A percentile compares a stretch with the other conserved stretches of the same genome.
Conservation (phyloP, 2,329 filamentous ascomycete genomes). For the Claviceps paspali region DNA sequence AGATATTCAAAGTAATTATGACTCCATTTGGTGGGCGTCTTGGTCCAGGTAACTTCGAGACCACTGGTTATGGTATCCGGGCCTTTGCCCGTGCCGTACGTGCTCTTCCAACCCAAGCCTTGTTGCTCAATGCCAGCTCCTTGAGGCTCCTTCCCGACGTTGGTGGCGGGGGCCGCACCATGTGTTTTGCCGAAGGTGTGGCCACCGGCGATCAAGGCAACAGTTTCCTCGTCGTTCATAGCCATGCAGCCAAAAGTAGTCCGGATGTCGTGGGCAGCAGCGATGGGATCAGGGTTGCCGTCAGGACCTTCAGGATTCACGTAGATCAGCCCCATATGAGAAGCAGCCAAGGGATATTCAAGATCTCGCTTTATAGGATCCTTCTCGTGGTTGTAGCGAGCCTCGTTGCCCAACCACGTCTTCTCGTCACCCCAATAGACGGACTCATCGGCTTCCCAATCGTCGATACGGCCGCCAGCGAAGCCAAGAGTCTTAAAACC, state of each 20-base stretch:
- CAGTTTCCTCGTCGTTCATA: conserved; percentile 73
- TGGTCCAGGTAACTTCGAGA: conserved; percentile 68
- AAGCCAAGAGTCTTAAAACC: conserved; percentile 62
- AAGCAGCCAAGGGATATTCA: conserved; percentile 51
- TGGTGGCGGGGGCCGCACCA: conserved; percentile 48
- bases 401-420: conserved; percentile 61
- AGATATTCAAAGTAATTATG: conserved; percentile 62
- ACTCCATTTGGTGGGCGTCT: conserved; percentile 61
- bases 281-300: conserved; percentile 52
- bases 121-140: conserved; percentile 48
- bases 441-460: conserved; percentile 61
- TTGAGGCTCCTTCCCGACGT: conserved; percentile 54
- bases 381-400: conserved; percentile 43
- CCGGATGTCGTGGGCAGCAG: conserved; percentile 57
- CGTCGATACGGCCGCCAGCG: conserved; percentile 55
- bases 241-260: conserved; percentile 65
- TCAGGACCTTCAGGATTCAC: conserved; percentile 70
- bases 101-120: conserved; percentile 60
- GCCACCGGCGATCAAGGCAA: conserved; percentile 63
- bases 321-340: conserved; percentile 63
- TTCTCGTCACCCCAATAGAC: conserved; percentile 65
- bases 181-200: conserved; percentile 74
- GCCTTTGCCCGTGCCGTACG: conserved; percentile 50
- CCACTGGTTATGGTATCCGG: conserved; percentile 59
- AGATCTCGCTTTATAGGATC: conserved; percentile 47